Evolutionary conservation across 768 basidiomycete genomes (phyloP), one percentile per base, ranked within the genome.

Genomic region (Lactarius psammicola): DNA sequence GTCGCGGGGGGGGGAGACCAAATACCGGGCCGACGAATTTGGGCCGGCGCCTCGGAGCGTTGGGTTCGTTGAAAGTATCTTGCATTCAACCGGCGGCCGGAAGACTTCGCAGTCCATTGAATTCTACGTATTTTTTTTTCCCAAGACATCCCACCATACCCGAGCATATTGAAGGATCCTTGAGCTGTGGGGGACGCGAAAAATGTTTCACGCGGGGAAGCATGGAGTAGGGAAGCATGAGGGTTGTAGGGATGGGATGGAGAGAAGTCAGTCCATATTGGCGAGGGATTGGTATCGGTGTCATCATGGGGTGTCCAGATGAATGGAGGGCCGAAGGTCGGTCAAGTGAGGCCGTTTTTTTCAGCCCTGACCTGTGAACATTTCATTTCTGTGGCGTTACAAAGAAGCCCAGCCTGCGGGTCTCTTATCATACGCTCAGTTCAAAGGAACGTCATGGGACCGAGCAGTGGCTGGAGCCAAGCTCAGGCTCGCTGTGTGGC

Each of bases 271-370:
- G 23, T 23, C 23, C 49, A 51, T 26, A 15, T 51, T 51, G 60
- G 30, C 15, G 11, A 13, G 38, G 17, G 23, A 11, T 30, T 36
- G 51, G 40, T 62, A 38, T 38, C 60, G 60, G 60, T 54, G 51
- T 40, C 9, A 55, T 30, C 53, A 31, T 18, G 17, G 10, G 2
- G 30, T n/a, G 36, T 46, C 23, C 23, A 23, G 44, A 30, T 49
- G 31, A 46, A 60, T 60, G 44, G 31, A 36, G 23, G 23, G 11
- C 49, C 59, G 59, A 51, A n/a, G 18, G 8, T 56, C 62, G 62
- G 62, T 34, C 62, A 44, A 62, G 3, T n/a, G 40, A 62, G 56
- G 62, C 62, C 62, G 62, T 31, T 26, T n/a, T n/a, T n/a, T 51
- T 49, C n/a, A 26, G 33, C 26, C 33, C 49, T 20, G 46, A 23